Percentiles rank a stretch among this genome's conserved stretches.
Conservation (phyloP, 805 yeast genomes). For the Debaryomyces hansenii region DNA sequence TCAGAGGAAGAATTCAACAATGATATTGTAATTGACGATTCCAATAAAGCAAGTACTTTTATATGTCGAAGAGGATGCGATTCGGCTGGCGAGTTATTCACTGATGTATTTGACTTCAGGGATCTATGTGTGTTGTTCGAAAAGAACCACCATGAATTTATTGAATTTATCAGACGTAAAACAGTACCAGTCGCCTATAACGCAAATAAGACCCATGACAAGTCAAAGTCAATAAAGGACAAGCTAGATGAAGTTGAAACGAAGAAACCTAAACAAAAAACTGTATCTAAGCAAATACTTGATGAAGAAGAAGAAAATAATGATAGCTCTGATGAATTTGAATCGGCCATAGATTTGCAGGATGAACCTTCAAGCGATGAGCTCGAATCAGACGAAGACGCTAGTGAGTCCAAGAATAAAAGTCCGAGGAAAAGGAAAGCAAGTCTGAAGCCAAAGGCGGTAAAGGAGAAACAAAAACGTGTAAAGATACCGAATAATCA, state of each 20-base stretch:
- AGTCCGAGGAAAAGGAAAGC: conserved; percentile 6
- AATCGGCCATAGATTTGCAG: neutral
- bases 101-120: conserved; percentile 41
- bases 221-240: conserved; percentile 6
- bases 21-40: conserved; percentile 35
- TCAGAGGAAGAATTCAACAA: conserved; percentile 31
- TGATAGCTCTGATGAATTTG: conserved; percentile 1
- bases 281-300: neutral
- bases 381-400: neutral
- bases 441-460: conserved; percentile 1
- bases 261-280: conserved; percentile 5
- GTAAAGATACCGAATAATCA: neutral
- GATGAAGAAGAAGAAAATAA: conserved; percentile 7
- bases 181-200: conserved; percentile 27
- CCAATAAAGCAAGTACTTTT: conserved; percentile 28
- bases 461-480: neutral
- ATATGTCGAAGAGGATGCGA: conserved; percentile 46
- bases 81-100: conserved; percentile 28
- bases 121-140: conserved; percentile 23
- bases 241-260: conserved; percentile 7
- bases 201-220: conserved; percentile 1
- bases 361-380: neutral
- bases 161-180: conserved; percentile 24
- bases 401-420: too few relatives aligned
- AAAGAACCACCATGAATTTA: conserved; percentile 27